Percentiles rank a stretch among this genome's conserved stretches.
Evolutionary conservation across 805 yeast species (phyloP).

Genomic region (Yarrowia alimentaria): DNA sequence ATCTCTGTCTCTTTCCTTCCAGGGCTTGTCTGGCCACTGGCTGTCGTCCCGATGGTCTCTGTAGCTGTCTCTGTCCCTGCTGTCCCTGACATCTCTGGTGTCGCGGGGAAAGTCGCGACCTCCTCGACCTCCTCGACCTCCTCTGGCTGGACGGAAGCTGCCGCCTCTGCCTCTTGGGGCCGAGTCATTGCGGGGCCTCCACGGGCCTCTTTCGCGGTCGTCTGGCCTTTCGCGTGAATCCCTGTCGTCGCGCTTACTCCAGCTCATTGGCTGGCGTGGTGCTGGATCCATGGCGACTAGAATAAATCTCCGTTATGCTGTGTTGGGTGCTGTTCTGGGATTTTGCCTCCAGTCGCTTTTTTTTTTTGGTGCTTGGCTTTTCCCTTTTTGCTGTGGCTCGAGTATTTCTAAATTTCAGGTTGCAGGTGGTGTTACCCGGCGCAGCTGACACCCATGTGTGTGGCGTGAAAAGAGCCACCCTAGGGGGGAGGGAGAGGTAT

Average conservation of each 20-base stretch:
- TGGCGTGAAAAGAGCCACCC: too few species aligned
- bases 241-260: slow-evolving; percentile 18
- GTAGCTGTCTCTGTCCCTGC: too few species aligned
- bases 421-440: too few species aligned
- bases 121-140: slow-evolving; percentile 2
- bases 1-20: slow-evolving; percentile 2
- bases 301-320: too few species aligned
- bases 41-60: slow-evolving; percentile 1
- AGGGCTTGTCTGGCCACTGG: slow-evolving; percentile 1
- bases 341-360: slow-evolving; percentile 21
- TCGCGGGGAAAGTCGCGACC: not conserved
- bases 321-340: not conserved
- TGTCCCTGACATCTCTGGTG: not conserved
- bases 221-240: not conserved
- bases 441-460: too few species aligned
- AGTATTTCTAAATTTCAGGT: too few species aligned
- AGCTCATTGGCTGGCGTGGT: slow-evolving; percentile 19
- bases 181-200: slow-evolving; percentile 1
- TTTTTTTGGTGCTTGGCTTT: too few species aligned
- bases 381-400: too few species aligned
- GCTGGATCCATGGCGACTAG: slow-evolving; percentile 20
- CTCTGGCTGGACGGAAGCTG: too few species aligned
- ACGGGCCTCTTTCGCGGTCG: slow-evolving; percentile 9
- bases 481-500: too few species aligned
- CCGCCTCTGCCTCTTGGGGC: not conserved